phyloP scores from a whole-genome alignment of 2,329 filamentous ascomycete species.

The Tolypocladium ophioglossoides region DNA sequence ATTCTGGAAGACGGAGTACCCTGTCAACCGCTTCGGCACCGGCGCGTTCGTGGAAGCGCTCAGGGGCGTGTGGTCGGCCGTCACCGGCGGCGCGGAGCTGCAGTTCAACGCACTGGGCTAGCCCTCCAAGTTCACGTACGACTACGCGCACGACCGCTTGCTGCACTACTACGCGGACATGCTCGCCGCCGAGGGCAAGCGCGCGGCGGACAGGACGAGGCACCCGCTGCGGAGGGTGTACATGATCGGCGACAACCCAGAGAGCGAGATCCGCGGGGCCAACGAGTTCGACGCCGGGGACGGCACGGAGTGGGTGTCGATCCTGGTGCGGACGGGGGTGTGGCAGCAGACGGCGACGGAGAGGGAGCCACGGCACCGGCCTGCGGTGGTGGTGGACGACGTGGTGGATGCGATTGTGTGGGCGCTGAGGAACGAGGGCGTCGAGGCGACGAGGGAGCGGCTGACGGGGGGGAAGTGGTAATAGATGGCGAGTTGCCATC shows the following conservation, averaged over 20 bases:
- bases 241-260: slow-evolving; percentile 88
- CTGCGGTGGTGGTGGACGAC: slow-evolving; percentile 58
- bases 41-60: slow-evolving; percentile 81
- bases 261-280: slow-evolving; percentile 82
- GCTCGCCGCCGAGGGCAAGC: slow-evolving; percentile 8
- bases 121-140: slow-evolving; percentile 66
- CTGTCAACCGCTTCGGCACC: slow-evolving; percentile 78
- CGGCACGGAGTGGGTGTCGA: slow-evolving; percentile 65
- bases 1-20: slow-evolving; percentile 78
- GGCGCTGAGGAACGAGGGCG: slow-evolving; percentile 51
- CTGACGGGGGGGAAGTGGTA: slow-evolving; percentile 4
- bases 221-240: slow-evolving; percentile 67
- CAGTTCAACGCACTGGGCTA: slow-evolving; percentile 69
- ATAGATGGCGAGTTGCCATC: neutral
- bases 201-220: slow-evolving; percentile 28
- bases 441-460: slow-evolving; percentile 23
- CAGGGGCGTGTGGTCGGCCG: slow-evolving; percentile 64
- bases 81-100: slow-evolving; percentile 54
- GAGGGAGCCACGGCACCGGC: slow-evolving; percentile 45
- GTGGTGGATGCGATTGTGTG: slow-evolving; percentile 69
- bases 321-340: slow-evolving; percentile 74
- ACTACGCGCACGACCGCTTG: slow-evolving; percentile 65
- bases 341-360: slow-evolving; percentile 37
- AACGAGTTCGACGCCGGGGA: slow-evolving; percentile 60
- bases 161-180: slow-evolving; percentile 35